These are phyloP conservation scores for Phylloporus arenicola DNA, from an alignment of 768 basidiomycete genomes.

Conservation along the genomic window DNA sequence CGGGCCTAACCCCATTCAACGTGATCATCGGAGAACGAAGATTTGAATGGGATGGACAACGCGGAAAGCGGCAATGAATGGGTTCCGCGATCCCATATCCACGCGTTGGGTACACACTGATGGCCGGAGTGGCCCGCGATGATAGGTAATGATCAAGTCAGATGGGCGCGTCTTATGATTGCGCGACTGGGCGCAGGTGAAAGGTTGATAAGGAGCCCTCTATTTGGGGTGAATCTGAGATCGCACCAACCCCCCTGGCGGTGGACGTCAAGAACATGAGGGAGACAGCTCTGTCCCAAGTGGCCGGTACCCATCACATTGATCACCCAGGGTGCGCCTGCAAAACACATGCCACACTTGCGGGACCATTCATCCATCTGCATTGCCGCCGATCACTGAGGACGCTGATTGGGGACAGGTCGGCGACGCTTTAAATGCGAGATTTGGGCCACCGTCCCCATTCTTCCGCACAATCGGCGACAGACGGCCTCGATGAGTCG, in stretches of 20 bases:
- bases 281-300: conserved; percentile 4
- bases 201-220: conserved; percentile 26
- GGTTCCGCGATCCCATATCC: conserved; percentile 18
- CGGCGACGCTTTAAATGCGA: conserved; percentile 22
- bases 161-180: conserved; percentile 10
- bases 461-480: conserved; percentile 22
- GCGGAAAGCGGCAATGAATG: conserved; percentile 22
- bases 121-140: conserved; percentile 9
- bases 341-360: conserved; percentile 3
- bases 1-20: conserved; percentile 11
- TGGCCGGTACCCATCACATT: neutral
- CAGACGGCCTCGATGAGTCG: conserved; percentile 11
- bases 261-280: conserved; percentile 26
- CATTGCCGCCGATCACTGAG: conserved; percentile 23
- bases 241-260: conserved; percentile 11
- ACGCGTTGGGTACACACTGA: conserved; percentile 1
- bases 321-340: conserved; percentile 1
- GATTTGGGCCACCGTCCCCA: conserved; percentile 2
- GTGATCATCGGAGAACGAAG: conserved; percentile 11
- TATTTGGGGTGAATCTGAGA: conserved; percentile 24
- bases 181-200: conserved; percentile 10
- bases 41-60: conserved; percentile 3
- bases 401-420: conserved; percentile 22
- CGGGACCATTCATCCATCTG: conserved; percentile 10
- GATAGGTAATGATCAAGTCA: conserved; percentile 22